phyloP scores from a whole-genome alignment of 2,329 filamentous ascomycete species.

The Aspergillus clavatus region DNA sequence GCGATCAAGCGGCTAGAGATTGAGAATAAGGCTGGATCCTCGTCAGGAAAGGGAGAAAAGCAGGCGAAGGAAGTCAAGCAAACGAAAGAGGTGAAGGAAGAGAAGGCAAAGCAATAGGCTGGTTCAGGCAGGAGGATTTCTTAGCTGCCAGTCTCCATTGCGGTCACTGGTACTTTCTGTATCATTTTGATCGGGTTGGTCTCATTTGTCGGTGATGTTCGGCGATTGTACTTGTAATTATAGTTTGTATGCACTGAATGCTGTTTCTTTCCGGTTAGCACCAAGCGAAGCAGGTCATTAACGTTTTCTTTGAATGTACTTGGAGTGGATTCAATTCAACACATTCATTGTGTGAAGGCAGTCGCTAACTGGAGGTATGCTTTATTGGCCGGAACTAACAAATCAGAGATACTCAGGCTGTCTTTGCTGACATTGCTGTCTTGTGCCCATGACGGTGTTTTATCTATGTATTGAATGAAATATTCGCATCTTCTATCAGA shows the following conservation, averaged over 20 bases:
- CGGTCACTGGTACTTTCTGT: background rate
- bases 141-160: background rate
- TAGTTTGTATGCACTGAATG: background rate
- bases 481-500: too few relatives aligned
- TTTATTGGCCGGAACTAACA: too few relatives aligned
- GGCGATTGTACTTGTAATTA: background rate
- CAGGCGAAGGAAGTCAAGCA: constrained; percentile 18
- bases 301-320: background rate
- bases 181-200: background rate
- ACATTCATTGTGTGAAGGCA: too few relatives aligned
- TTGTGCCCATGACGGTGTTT: too few relatives aligned
- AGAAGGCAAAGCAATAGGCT: constrained; percentile 16
- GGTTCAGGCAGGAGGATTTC: background rate
- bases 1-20: constrained; percentile 57
- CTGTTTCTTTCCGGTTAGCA: background rate
- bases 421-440: too few relatives aligned
- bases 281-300: background rate
- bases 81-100: constrained; percentile 15
- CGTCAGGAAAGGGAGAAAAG: constrained; percentile 14
- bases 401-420: too few relatives aligned
- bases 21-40: constrained; percentile 34
- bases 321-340: too few relatives aligned
- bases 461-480: too few relatives aligned
- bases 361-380: too few relatives aligned
- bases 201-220: background rate